Base-by-base conservation (phyloP, 805 yeast species). In the Wickerhamiella vanderwaltii region DNA sequence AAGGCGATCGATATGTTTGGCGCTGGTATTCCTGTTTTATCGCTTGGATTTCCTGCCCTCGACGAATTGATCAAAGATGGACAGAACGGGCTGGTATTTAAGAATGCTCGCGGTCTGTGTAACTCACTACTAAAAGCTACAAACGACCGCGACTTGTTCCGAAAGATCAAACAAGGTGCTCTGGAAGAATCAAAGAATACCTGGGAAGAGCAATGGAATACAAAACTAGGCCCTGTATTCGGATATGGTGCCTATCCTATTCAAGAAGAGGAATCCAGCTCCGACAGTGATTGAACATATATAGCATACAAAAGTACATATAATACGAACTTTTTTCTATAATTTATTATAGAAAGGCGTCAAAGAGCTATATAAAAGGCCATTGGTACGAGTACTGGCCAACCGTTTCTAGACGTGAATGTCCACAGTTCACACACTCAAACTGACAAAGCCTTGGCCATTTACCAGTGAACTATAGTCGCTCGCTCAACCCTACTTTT, bases 1-100 rank as follows among this genome's bases (percentile, higher is more conserved):
- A 91, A 91, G 59, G 82, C 91, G 26, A 79, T 88, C 5, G 99
- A 91, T 55, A 76, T 88, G 72, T 87, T 88, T 65, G 98, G 98
- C 0, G 82, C 91, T 48, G 97, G 97, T 0, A 64, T 91, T 9
- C 99, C 98, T 1, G 96, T 86, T 0, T 65, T 87, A 2, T 74
- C 95, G 0, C 65, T 87, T 44, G 64, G 68, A 28, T 91, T 84
- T 57, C 75, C 79, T 0, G 88, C 94, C 1, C 68, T 88, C 11
- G 65, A 66, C 5, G 98, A 91, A 57, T 64, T 91, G 33, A 88
- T 91, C 1, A 64, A 70, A 35, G 71, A 77, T 36, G 72, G 71
- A 1, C 64, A 61, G 1, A 86, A 87, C 55, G 99, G 99, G 1
- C 51, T 79, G 29, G 58, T 71, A 12, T 72, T 80, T 50, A 47